These are phyloP conservation scores for Chaetomiaceae sp. DNA, from an alignment of 2,329 filamentous ascomycete genomes.

Conservation along the genomic window DNA sequence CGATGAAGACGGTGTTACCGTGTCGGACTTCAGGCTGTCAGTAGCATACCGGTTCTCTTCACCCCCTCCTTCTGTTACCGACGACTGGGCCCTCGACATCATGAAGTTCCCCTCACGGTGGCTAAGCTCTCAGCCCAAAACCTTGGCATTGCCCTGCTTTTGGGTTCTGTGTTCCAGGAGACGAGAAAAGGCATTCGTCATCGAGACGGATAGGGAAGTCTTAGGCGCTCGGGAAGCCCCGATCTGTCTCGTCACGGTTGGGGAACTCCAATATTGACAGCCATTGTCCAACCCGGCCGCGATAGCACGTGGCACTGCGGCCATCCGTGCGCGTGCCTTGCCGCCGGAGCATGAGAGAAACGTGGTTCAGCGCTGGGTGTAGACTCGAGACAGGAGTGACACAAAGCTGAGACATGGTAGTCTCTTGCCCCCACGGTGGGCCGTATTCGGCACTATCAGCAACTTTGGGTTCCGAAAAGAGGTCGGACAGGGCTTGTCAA, in stretches of 20 bases:
- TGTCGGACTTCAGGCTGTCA: constrained; percentile 4
- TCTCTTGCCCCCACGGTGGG: constrained; percentile 5
- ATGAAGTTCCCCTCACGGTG: not conserved
- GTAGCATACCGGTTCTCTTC: not conserved
- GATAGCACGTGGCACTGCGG: constrained; percentile 16
- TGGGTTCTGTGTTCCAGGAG: not conserved
- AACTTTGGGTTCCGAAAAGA: not conserved
- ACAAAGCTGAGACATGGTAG: constrained; percentile 26
- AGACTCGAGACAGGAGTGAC: constrained; percentile 28
- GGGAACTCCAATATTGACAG: constrained; percentile 17
- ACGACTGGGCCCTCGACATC: not conserved
- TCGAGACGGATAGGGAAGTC: constrained; percentile 10
- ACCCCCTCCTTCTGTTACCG: not conserved
- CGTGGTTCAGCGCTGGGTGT: constrained; percentile 19
- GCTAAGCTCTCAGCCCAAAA: constrained; percentile 5
- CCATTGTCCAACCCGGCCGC: constrained; percentile 16
- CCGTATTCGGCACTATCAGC: constrained; percentile 6
- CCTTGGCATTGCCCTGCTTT: constrained; percentile 9
- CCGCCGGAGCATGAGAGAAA: constrained; percentile 12
- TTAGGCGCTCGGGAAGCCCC: constrained; percentile 9
- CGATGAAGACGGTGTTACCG: constrained; percentile 2
- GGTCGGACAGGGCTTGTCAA: constrained; percentile 13
- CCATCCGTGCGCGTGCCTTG: constrained; percentile 10
- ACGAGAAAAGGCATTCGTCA: constrained; percentile 4
- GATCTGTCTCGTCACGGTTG: constrained; percentile 11